Base-by-base conservation (phyloP, 495 filamentous ascomycete species). In the Aspergillus biplanus region DNA sequence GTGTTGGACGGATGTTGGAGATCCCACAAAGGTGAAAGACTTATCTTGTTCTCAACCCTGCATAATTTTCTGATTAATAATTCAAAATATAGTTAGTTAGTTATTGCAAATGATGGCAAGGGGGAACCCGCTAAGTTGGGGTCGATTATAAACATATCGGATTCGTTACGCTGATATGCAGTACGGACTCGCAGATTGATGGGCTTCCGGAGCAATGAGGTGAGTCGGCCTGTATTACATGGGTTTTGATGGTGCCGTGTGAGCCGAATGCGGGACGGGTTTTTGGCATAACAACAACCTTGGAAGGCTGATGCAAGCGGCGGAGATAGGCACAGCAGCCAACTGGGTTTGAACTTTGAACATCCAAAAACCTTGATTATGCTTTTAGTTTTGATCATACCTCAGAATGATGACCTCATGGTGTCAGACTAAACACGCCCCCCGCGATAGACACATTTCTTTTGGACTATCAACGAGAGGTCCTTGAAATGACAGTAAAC, bases 241-340 rank as follows among this genome's bases (percentile, higher is more conserved):
- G 8, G 50, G 12, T 54, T 33, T 54, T 27, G 52, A 62, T 62
- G 21, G 21, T 27, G 60, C 60, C 60, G 60, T 56, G 60, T 56
- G 60, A 56, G 60, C 60, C 60, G 60, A 56, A 32, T 56, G 60
- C 60, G 60, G 60, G 39, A 48, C 50, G 27, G 12, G 16, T 27
- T 49, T 53, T 33, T 53, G 16, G 27, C n/a, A n/a, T n/a, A n/a
- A n/a, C n/a, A n/a, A n/a, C n/a, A n/a, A n/a, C n/a, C n/a, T n/a
- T n/a, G n/a, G n/a, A 13, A 13, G 11, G 52, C 9, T 54, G 52
- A 54, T 54, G 52, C 52, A 54, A 54, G 52, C 52, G 52, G 52
- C 52, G 31, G 52, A 5, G 21, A 18, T 11, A 44, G 8, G 39
- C 11, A 4, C n/a, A 13, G 0, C 39, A 4, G 39, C 11, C n/a